Percentiles rank a stretch among this genome's conserved stretches.
Conservation (phyloP, 2,329 filamentous ascomycete species). For the Epichloe sp. region DNA sequence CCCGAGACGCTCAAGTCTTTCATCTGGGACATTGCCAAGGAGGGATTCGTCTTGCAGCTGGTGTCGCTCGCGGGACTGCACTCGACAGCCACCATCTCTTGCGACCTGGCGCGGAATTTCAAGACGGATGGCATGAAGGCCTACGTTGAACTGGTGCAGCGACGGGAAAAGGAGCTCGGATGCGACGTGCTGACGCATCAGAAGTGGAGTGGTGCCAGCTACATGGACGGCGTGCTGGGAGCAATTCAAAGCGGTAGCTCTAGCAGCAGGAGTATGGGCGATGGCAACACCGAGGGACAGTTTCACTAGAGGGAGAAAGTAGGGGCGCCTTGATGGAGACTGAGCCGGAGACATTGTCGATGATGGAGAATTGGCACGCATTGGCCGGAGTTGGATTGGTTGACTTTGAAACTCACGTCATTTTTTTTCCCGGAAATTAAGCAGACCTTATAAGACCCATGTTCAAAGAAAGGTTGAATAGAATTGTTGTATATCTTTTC, state of each 20-base stretch:
- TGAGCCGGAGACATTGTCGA: not conserved
- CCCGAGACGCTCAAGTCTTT: slow-evolving; percentile 75
- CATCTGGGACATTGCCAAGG: slow-evolving; percentile 88
- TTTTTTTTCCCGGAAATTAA: not conserved
- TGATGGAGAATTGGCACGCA: not conserved
- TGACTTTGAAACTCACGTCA: not conserved
- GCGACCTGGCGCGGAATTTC: slow-evolving; percentile 69
- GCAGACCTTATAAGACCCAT: no score
- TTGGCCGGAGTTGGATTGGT: slow-evolving; percentile 2
- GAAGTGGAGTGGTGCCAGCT: slow-evolving; percentile 58
- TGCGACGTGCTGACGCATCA: slow-evolving; percentile 93
- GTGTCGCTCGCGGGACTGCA: slow-evolving; percentile 55
- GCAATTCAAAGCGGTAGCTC: slow-evolving; percentile 86
- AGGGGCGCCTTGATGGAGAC: not conserved
- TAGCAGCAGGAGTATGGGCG: slow-evolving; percentile 84
- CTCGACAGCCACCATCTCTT: slow-evolving; percentile 49
- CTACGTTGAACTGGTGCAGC: slow-evolving; percentile 89
- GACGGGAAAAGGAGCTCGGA: slow-evolving; percentile 76
- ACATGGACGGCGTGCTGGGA: slow-evolving; percentile 82
- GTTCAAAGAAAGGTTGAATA: no score
- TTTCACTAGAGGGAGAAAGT: slow-evolving; percentile 26
- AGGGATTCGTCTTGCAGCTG: slow-evolving; percentile 64
- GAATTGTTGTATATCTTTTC: no score
- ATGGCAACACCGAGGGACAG: slow-evolving; percentile 77
- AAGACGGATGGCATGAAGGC: slow-evolving; percentile 91